Base-by-base conservation (phyloP, 2,329 filamentous ascomycete genomes). In the Tolypocladium guangdongense region DNA sequence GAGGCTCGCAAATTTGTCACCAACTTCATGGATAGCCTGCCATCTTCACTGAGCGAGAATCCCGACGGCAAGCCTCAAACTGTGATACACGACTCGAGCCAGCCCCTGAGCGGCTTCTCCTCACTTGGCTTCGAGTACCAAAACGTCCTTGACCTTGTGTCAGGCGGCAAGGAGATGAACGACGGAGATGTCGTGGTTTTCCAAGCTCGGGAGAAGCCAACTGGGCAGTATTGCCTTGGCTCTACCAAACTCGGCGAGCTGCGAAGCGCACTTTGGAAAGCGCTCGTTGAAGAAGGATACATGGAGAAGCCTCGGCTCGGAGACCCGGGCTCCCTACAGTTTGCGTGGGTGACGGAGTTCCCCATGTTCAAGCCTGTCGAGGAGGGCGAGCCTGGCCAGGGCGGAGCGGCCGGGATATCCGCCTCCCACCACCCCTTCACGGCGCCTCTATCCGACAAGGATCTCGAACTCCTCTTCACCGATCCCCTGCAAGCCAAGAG, bases 341-440 rank as follows among this genome's bases (percentile, higher is more conserved):
- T 91, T 68, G 78, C 87, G 53, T 99, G 93, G 93, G 80, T 99
- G 14, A 86, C 80, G 1, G 83, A 92, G 55, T 99, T 99, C 65
- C 93, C 93, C 14, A 82, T 99, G 62, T 99, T 99, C 72, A 90
- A 90, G 1, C 88, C 86, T 0, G 79, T 78, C 51, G 82, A 80
- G 50, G 70, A 71, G 10, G 72, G 78, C 51, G 74, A 78, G 14
- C 87, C 88, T 0, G 90, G 90, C 2, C 91, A 97, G 71, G 90
- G 88, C 52, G 90, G 90, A 20, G 69, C 76, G 1, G 83, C 90
- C 0, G 90, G 91, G 5, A 83, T 97, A 62, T 83, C 86, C 11
- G 85, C 92, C 1, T 96, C 91, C 0, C 93, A 99, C 64, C 93
- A 99, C 66, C 93, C 93, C 0, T 99, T 99, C 70, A 99, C 93